Evolutionary conservation across 371 early-diverging fungal genomes (phyloP), one percentile per base, ranked within the genome.

Genomic region (Lichtheimia ramosa): DNA sequence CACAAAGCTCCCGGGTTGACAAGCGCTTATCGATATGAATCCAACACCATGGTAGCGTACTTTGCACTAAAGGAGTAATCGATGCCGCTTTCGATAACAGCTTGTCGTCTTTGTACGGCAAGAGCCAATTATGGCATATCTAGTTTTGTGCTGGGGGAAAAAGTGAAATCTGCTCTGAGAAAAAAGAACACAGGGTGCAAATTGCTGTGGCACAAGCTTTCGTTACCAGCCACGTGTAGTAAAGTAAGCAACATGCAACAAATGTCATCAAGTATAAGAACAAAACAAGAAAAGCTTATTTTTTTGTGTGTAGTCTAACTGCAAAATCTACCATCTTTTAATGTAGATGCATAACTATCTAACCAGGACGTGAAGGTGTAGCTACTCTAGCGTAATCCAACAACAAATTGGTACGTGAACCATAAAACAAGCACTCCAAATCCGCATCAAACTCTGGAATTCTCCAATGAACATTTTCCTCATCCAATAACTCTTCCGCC

Each of bases 381-480:
- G 81, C 74, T 10, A 86, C 86, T 14, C 91, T 73, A 3, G 82
- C 77, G 71, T 88, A 89, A 64, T 91, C 90, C 56, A 91, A 69
- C 49, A 89, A 66, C 57, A 90, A 58, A 49, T 83, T 82, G 43
- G 85, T 80, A 15, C 85, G 77, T 12, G 86, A 77, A 43, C 86
- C 83, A 55, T 80, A 84, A 54, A 83, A 89, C 49, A 91, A 78
- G 51, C 81, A 74, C 53, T 80, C 76, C 39, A 86, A 78, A 52
- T 82, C 81, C 21, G 69, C 79, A n/a, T 89, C 89, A 40, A 90
- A 83, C 66, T 91, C 91, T 0, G 88, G 86, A 42, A 91, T 83
- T 39, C 55, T 58, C 40, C 80, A 81, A 14, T 74, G 68, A 3
- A 69, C 62, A 49, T 73, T 68, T 8, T 72, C 74, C 13, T 68